Evolutionary conservation across 495 filamentous ascomycete species (phyloP), one percentile per base, ranked within the genome.

Genomic region (Neurospora sp.): DNA sequence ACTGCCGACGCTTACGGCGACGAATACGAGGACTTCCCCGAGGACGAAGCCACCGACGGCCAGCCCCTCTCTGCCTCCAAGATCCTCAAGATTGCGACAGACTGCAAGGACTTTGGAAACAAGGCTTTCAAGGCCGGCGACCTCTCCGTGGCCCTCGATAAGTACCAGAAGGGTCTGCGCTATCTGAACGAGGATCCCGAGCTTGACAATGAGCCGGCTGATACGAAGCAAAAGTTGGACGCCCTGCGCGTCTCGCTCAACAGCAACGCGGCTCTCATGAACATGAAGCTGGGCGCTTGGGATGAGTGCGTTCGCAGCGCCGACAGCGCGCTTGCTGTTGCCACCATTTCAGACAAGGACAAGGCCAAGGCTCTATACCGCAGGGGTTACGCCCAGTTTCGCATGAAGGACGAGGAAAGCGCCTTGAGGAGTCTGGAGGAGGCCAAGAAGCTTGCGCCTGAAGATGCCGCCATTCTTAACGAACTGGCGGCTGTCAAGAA

Each of bases 91-190:
- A 93, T 99, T 75, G 93, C 93, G 3, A 83, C 86, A n/a, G 92
- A 92, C 75, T 88, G 97, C 76, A 99, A 99, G 84, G 92, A 91
- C 22, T 95, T 91, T 76, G 95, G 95, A 70, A 98, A 97, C 84
- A 88, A 88, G 75, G 94, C 94, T 0, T 98, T 97, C 88, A 97
- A 97, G 86, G 82, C 79, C 20, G 87, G 88, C 35, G 86, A 97
- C 76, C 78, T 91, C 40, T 78, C 83, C 42, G 83, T 92, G 31
- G 95, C 90, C 12, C 85, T 98, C 35, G 92, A 92, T 53, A 99
- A 99, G 85, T 99, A 99, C 84, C 92, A 97, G 82, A 99, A 99
- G 84, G 94, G 89, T n/a, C 82, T 99, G 71, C 91, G 96, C 74
- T 99, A 98, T 78, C 82, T 98, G 73, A 93, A 94, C 80, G 94